These are phyloP conservation scores for Pseudodiploospora longispora DNA, from an alignment of 2,329 filamentous ascomycete genomes.

Conservation along the genomic window DNA sequence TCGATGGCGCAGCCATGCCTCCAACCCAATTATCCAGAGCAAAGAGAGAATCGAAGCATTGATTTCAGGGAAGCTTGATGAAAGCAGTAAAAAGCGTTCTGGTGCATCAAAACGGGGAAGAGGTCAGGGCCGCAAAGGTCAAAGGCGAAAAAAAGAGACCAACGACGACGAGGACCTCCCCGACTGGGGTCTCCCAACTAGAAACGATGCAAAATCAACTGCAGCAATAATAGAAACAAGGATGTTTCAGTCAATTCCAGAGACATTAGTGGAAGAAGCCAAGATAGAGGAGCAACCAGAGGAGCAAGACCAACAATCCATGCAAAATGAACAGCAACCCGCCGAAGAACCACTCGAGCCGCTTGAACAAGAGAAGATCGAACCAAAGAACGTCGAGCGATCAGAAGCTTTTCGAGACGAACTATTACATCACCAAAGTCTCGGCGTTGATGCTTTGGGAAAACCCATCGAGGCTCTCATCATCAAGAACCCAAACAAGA, in stretches of 20 bases:
- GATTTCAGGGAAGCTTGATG: conserved; percentile 11
- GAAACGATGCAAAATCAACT: background rate
- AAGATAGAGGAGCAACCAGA: background rate
- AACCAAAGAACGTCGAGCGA: background rate
- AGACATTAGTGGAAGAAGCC: background rate
- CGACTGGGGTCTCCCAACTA: conserved; percentile 6
- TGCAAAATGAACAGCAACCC: background rate
- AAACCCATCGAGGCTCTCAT: conserved; percentile 37
- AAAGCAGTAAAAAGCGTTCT: background rate
- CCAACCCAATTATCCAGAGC: conserved; percentile 13
- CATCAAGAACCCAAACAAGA: conserved; percentile 30
- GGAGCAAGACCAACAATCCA: background rate
- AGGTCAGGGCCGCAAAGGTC: conserved; percentile 1
- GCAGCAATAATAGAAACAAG: background rate
- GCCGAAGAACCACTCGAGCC: background rate
- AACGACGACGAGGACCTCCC: conserved; percentile 5
- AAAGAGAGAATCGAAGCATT: conserved; percentile 19
- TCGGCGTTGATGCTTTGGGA: conserved; percentile 27
- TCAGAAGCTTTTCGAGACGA: conserved; percentile 13
- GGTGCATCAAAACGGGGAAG: background rate
- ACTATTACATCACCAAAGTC: conserved; percentile 20
- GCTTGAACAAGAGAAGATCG: background rate
- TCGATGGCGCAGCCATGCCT: conserved; percentile 15
- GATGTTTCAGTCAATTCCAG: background rate
- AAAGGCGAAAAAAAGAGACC: background rate